Percentiles rank a stretch among this genome's conserved stretches.
Conservation (phyloP, 441 rosid species). For the Gossypium aridum region DNA sequence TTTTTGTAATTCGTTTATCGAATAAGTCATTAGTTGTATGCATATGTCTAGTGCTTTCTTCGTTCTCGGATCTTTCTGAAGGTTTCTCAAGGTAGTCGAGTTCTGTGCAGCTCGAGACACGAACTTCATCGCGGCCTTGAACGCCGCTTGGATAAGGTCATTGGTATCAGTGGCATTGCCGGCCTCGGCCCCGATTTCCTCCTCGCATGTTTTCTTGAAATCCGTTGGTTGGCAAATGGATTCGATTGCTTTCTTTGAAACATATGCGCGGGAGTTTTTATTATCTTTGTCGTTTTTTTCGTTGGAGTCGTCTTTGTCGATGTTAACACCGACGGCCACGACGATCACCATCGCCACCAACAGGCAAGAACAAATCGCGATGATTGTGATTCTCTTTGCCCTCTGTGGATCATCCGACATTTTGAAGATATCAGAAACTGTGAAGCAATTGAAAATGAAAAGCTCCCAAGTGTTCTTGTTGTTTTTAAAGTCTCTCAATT, state of each 20-base stretch:
- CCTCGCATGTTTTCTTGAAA: slow-evolving; percentile 44
- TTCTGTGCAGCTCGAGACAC: slow-evolving; percentile 39
- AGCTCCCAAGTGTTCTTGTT: no score
- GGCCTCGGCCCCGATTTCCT: slow-evolving; percentile 29
- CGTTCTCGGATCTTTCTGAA: slow-evolving; percentile 52
- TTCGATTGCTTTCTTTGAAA: slow-evolving; percentile 53
- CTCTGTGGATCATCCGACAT: slow-evolving; percentile 16
- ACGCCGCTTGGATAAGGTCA: slow-evolving; percentile 49
- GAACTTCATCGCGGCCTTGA: slow-evolving; percentile 37
- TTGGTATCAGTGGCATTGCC: slow-evolving; percentile 47
- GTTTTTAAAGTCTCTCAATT: no score
- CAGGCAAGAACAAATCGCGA: slow-evolving; percentile 39
- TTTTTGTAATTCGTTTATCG: slow-evolving; percentile 39
- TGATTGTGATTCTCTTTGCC: slow-evolving; percentile 36
- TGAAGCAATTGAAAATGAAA: no score
- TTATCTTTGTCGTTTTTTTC: neutral
- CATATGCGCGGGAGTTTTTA: slow-evolving; percentile 15
- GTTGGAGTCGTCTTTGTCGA: neutral
- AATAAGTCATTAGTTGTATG: slow-evolving; percentile 52
- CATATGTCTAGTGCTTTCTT: slow-evolving; percentile 50
- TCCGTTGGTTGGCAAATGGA: slow-evolving; percentile 61
- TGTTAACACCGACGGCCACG: slow-evolving; percentile 36
- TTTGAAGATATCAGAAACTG: no score
- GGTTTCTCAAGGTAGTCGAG: slow-evolving; percentile 33
- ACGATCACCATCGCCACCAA: slow-evolving; percentile 51